Percentiles rank a stretch among this genome's conserved stretches.
Evolutionary conservation across 176 grass and related monocot genomes (phyloP).

Genomic region (Aegilops sharonensis): DNA sequence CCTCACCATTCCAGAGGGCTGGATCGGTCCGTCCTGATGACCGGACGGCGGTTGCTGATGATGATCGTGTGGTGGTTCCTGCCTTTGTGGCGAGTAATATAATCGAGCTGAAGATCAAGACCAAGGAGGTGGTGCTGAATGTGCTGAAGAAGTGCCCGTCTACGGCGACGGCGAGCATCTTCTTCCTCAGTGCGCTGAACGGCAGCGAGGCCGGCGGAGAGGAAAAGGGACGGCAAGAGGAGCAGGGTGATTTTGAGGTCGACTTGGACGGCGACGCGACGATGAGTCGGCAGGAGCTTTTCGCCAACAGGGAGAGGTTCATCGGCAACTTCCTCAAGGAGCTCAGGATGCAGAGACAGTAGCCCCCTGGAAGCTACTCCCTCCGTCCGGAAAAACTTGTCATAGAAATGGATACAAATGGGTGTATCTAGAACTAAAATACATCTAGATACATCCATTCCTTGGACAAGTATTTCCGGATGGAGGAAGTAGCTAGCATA

Average conservation of each 20-base stretch:
- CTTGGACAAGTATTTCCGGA: no score
- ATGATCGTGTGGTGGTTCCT: not conserved
- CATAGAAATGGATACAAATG: no score
- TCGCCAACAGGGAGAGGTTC: not conserved
- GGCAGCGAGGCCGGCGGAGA: not conserved
- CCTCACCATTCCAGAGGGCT: not conserved
- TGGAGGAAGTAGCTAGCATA: not conserved
- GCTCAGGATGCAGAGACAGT: not conserved
- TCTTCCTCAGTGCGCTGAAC: not conserved
- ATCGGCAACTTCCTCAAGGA: not conserved
- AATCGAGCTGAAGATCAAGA: not conserved
- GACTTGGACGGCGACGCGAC: not conserved
- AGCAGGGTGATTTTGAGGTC: not conserved
- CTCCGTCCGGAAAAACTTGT: no score
- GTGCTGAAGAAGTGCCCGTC: conserved; percentile 10
- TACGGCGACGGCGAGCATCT: not conserved
- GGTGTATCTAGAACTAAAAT: no score
- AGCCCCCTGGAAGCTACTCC: not conserved
- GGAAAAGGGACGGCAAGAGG: not conserved
- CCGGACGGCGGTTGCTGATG: not conserved
- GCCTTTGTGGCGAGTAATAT: not conserved
- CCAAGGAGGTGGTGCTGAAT: not conserved
- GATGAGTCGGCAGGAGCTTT: not conserved
- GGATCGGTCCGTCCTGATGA: not conserved
- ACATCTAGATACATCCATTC: no score